phyloP scores from a whole-genome alignment of 192 early-diverging fungal genomes.

The Rhizoclosmatium sp. region DNA sequence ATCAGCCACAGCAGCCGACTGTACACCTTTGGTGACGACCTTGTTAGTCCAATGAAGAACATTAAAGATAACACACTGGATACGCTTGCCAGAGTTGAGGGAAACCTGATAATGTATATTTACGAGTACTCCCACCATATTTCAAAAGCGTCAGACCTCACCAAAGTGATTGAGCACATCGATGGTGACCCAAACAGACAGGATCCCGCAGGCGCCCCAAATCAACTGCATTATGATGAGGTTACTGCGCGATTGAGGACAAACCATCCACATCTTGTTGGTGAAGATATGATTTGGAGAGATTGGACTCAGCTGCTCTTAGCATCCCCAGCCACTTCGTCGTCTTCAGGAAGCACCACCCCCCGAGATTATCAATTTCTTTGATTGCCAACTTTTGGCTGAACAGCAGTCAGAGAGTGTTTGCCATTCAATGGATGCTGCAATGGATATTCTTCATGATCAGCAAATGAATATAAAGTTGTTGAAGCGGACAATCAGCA shows the following conservation, averaged over 20 bases:
- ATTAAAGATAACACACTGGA: neutral
- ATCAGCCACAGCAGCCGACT: slow-evolving; percentile 5
- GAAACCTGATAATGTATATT: neutral
- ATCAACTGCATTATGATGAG: too few relatives aligned
- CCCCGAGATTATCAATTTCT: too few relatives aligned
- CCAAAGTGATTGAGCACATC: neutral
- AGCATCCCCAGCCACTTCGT: too few relatives aligned
- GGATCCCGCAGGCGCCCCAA: too few relatives aligned
- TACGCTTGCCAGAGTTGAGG: neutral
- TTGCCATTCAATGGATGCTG: neutral
- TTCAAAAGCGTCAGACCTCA: neutral
- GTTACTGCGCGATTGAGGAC: too few relatives aligned
- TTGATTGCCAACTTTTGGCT: too few relatives aligned
- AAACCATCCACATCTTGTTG: too few relatives aligned
- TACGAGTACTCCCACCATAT: neutral
- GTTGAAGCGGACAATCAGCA: neutral
- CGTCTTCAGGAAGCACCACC: too few relatives aligned
- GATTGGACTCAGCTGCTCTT: too few relatives aligned
- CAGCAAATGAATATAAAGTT: neutral
- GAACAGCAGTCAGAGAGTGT: too few relatives aligned
- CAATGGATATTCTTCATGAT: neutral
- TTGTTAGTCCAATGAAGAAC: neutral
- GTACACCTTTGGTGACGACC: neutral
- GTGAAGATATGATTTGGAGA: too few relatives aligned
- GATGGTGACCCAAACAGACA: neutral